Evolutionary conservation across 352 stramenopile genomes (phyloP), one percentile per base, ranked within the genome.

Genomic region (Elongisporangium undulatum): DNA sequence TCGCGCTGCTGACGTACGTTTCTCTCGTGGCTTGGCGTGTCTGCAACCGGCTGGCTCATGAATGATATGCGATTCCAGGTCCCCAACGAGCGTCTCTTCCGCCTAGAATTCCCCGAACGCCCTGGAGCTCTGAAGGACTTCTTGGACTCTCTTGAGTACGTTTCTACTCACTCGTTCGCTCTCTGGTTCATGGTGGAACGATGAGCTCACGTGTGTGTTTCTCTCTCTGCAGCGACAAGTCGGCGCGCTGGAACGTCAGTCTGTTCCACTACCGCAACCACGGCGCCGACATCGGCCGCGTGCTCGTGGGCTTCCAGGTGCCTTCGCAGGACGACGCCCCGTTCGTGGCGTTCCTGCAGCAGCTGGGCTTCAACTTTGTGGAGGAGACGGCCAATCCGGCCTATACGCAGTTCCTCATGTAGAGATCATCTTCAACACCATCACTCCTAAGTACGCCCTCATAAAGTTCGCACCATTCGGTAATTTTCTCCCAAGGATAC

Each of bases 241-340:
- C 64, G 1, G 76, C 72, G n/a, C 79, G 79, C 34, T 99, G 93
- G 93, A 99, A 99, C 71, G 87, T 99, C 51, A 98, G 91, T 63
- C 82, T 99, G 10, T 99, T 99, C 73, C 97, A 99, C 74, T 99
- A 99, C 67, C 83, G 97, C 60, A 99, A 99, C 73, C 96, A 99
- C 67, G 97, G 97, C 56, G 95, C 97, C 67, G 96, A 99, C 66
- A 98, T 99, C 71, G 97, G 97, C 38, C 85, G 96, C 49, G 96
- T 99, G 23, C 75, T 99, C 8, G 96, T 99, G 0, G 97, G 93
- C 4, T 95, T 99, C 68, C 95, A 99, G 70, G 95, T 98, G 13
- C 73, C 82, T 4, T 58, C 70, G 0, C 58, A 54, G 8, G 77
- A 94, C n/a, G 67, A 87, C 29, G 70, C 54, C 3, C 66, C 71